These are phyloP conservation scores for Sambucus nigra DNA, from an alignment of 129 eudicot species.

Conservation along the genomic window DNA sequence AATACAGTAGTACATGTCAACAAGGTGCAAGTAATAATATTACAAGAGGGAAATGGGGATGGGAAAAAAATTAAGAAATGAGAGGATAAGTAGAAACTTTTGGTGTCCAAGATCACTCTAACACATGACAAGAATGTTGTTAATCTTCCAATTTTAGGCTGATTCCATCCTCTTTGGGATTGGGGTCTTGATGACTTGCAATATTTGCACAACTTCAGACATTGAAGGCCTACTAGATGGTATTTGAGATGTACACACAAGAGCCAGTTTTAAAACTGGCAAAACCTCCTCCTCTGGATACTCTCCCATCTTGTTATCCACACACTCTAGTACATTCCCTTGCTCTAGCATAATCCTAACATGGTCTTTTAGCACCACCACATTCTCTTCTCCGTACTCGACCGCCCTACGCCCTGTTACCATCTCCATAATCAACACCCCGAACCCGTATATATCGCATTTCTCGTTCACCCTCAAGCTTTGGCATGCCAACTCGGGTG, in stretches of 20 bases:
- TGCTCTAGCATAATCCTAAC: conserved; percentile 68
- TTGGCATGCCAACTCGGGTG: conserved; percentile 91
- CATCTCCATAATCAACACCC: conserved; percentile 68
- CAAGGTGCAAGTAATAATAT: no score
- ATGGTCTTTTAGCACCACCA: conserved; percentile 61
- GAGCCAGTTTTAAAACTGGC: conserved; percentile 81
- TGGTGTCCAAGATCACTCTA: no score
- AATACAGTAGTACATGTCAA: no score
- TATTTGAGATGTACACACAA: conserved; percentile 92
- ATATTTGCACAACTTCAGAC: conserved; percentile 89
- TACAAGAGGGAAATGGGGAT: no score
- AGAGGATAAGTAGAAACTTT: no score
- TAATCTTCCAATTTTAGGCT: no score
- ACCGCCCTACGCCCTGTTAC: conserved; percentile 77
- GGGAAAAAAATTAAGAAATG: no score
- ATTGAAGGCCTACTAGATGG: conserved; percentile 97
- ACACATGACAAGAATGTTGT: no score
- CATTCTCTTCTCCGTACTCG: conserved; percentile 87
- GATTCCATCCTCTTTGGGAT: conserved; percentile 47
- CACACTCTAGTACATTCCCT: conserved; percentile 74
- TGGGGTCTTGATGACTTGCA: conserved; percentile 87
- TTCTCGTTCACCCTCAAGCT: conserved; percentile 87
- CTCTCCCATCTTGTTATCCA: conserved; percentile 60
- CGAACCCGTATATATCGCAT: conserved; percentile 85
- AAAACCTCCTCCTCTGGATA: conserved; percentile 88